A percentile compares a stretch with the other conserved stretches of the same genome.
Evolutionary conservation across 1,284 basidiomycete species (phyloP).

Genomic region (Mycosarcoma maydis): DNA sequence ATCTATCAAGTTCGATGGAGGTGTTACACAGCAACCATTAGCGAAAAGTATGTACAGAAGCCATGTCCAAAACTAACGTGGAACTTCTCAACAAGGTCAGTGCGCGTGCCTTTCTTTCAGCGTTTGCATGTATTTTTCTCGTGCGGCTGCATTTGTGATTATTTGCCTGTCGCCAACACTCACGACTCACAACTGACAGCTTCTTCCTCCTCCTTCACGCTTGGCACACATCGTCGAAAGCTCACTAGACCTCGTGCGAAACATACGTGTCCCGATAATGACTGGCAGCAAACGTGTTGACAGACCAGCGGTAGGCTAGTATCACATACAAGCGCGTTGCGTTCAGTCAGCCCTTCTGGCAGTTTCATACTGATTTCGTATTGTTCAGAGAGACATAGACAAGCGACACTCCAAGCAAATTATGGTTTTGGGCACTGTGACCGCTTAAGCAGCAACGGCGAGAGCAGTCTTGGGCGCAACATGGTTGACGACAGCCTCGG

Average conservation of each 20-base stretch:
- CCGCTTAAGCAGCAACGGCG: conserved; percentile 24
- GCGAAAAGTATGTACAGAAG: neutral
- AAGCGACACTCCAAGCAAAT: neutral
- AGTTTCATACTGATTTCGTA: conserved; percentile 5
- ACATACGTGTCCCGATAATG: too few species aligned
- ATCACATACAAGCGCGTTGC: too few species aligned
- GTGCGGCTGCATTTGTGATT: conserved; percentile 17
- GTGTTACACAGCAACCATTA: neutral
- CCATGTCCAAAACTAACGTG: neutral
- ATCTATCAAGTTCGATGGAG: neutral
- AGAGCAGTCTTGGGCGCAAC: conserved; percentile 10
- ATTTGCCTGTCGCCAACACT: too few species aligned
- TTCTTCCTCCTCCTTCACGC: neutral
- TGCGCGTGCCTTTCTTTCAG: conserved; percentile 8
- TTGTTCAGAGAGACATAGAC: conserved; percentile 7
- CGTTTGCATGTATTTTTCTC: conserved; percentile 6
- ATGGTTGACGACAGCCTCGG: conserved; percentile 3
- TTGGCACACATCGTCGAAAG: too few species aligned
- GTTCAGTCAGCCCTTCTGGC: neutral
- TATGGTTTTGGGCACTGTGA: too few species aligned
- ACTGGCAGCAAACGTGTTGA: too few species aligned
- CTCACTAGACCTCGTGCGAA: too few species aligned
- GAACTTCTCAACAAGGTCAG: conserved; percentile 16
- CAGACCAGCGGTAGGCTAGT: too few species aligned
- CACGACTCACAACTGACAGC: neutral